A percentile compares a stretch with the other conserved stretches of the same genome.
phyloP scores from a whole-genome alignment of 2,329 filamentous ascomycete genomes.

The Lecanosticta acicola region DNA sequence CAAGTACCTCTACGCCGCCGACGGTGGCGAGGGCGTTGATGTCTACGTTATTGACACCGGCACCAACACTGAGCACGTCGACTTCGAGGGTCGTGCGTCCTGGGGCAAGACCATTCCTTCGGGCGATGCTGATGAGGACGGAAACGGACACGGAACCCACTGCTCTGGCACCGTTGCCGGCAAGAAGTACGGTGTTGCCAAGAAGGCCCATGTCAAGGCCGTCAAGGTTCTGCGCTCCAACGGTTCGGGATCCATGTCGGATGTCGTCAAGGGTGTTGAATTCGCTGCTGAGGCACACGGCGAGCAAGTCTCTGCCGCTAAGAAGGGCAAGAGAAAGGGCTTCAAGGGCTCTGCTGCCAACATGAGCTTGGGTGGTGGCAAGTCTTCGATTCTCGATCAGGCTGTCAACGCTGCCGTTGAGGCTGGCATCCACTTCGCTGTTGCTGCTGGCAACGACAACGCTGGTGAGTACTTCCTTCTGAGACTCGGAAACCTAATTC shows the following conservation, averaged over 20 bases:
- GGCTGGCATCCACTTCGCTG: constrained; percentile 92
- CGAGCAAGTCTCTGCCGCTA: constrained; percentile 68
- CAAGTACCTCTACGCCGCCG: constrained; percentile 89
- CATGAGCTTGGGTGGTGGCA: constrained; percentile 98
- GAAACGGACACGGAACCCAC: constrained; percentile 98
- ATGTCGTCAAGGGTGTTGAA: constrained; percentile 97
- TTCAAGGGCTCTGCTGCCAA: constrained; percentile 99
- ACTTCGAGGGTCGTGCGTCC: constrained; percentile 90
- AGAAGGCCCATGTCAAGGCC: constrained; percentile 94
- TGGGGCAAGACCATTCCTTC: constrained; percentile 96
- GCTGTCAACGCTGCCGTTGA: constrained; percentile 91
- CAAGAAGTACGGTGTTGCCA: constrained; percentile 98
- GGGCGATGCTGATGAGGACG: constrained; percentile 81
- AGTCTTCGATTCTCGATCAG: constrained; percentile 83
- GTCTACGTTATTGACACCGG: constrained; percentile 98
- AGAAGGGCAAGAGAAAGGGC: constrained; percentile 83
- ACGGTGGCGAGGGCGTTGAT: constrained; percentile 94
- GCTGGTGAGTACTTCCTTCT: constrained; percentile 40
- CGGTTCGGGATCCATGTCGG: constrained; percentile 96
- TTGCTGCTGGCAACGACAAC: constrained; percentile 97
- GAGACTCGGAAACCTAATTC: background rate
- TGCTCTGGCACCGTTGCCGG: constrained; percentile 97
- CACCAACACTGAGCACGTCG: constrained; percentile 87
- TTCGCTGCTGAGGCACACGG: constrained; percentile 78
- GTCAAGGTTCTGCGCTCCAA: constrained; percentile 98